Base-by-base conservation (phyloP, 164 flowering plant species). In the Vitis amurensis region DNA sequence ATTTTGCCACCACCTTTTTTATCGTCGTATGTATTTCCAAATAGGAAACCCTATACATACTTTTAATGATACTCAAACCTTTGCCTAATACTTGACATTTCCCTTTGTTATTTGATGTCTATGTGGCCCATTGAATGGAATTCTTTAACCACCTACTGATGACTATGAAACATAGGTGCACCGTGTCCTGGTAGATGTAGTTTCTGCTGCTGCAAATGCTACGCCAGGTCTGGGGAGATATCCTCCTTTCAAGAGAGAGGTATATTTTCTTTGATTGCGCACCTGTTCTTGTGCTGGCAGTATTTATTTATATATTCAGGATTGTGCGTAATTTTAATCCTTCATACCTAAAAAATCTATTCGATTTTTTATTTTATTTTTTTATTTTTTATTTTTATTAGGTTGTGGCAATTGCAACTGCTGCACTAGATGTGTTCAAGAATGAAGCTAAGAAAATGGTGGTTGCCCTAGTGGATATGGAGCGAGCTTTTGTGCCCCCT, bases 201-300 rank as follows among this genome's bases (percentile, higher is more conserved):
- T 96, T 72, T 89, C 98, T 77, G 79, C 97, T 66, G 72, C 97
- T 73, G 99, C 98, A 67, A 90, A 88, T 87, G 90, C 93, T 50
- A 96, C 99, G 13, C 94, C 98, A 31, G 98, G 99, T 68, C 93
- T 96, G 68, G 99, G 97, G 68, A 89, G 97, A 84, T 96, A 96
- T 69, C 97, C 99, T 74, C 94, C 95, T 69, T 96, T 91, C 66
- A 93, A 93, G 82, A 80, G 97, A 84, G 98, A 93, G 96, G 99
- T 96, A 82, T 44, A 44, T 0, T 6, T 16, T 8, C 4, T 44
- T 30, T 2, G 13, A 29, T 44, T 23, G 11, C 3, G 15, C 19
- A 59, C 30, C 53, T 3, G 50, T 60, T 17, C 17, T 47, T n/a
- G 8, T 30, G 55, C 59, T 13, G 13, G 8, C 23, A 14, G 14